phyloP scores from a whole-genome alignment of 805 yeast genomes.

The Kodamaea laetipori region DNA sequence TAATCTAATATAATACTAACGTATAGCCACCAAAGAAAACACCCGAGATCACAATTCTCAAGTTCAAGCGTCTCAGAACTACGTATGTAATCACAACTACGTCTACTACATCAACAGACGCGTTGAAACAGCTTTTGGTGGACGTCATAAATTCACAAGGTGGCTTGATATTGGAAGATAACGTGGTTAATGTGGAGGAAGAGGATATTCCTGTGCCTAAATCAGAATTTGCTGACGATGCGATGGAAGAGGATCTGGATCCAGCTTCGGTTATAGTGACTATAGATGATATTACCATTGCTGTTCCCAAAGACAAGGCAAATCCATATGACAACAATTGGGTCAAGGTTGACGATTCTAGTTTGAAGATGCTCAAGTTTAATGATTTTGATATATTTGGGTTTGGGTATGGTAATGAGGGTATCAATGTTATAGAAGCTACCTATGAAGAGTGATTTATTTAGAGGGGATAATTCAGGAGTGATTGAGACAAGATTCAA shows the following conservation, averaged over 20 bases:
- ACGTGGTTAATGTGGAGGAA: slow-evolving; percentile 18
- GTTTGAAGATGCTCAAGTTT: slow-evolving; percentile 31
- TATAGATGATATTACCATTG: slow-evolving; percentile 36
- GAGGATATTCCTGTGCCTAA: slow-evolving; percentile 40
- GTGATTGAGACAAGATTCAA: too few species aligned
- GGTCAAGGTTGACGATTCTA: slow-evolving; percentile 33
- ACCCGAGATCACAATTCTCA: slow-evolving; percentile 28
- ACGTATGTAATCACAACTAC: slow-evolving; percentile 35
- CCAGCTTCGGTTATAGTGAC: slow-evolving; percentile 16
- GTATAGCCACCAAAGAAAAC: slow-evolving; percentile 9
- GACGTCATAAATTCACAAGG: slow-evolving; percentile 49
- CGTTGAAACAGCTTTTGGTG: slow-evolving; percentile 29
- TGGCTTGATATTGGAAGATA: slow-evolving; percentile 40
- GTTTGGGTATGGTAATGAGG: slow-evolving; percentile 41
- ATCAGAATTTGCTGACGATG: slow-evolving; percentile 37
- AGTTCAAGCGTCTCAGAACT: slow-evolving; percentile 35
- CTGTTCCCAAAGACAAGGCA: slow-evolving; percentile 42
- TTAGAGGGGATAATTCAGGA: background rate
- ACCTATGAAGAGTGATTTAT: slow-evolving; percentile 32
- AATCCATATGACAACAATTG: slow-evolving; percentile 38
- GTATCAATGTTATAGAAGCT: slow-evolving; percentile 37
- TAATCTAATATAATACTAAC: background rate
- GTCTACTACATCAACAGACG: slow-evolving; percentile 20
- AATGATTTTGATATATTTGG: slow-evolving; percentile 46
- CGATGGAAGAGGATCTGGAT: slow-evolving; percentile 27